Evolutionary conservation across 2,329 filamentous ascomycete genomes (phyloP).

Genomic region (Lecanicillium sp.): DNA sequence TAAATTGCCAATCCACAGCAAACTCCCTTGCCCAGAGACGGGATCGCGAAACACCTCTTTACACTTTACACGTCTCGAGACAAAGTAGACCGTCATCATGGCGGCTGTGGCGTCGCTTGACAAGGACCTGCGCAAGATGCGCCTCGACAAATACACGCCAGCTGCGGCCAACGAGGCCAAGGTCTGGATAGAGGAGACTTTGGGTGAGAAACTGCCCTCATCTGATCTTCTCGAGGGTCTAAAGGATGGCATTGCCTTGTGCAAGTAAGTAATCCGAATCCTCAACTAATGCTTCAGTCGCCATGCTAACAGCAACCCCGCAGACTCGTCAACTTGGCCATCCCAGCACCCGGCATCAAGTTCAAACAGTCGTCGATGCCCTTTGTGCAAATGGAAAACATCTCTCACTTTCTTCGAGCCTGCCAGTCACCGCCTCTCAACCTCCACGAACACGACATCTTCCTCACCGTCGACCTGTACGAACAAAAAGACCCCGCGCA

Average conservation of each 20-base stretch:
- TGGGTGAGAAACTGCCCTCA: conserved; percentile 64
- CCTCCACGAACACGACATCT: conserved; percentile 88
- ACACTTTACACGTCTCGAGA: too few relatives aligned
- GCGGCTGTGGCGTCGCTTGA: conserved; percentile 90
- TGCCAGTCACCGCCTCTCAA: conserved; percentile 79
- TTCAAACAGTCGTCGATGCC: conserved; percentile 93
- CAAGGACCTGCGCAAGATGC: conserved; percentile 89
- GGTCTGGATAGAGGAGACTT: conserved; percentile 73
- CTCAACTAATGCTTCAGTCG: too few relatives aligned
- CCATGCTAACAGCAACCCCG: conserved; percentile 8
- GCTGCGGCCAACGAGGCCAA: conserved; percentile 79
- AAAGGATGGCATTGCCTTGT: conserved; percentile 86
- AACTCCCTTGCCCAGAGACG: too few relatives aligned
- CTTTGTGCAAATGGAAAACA: conserved; percentile 99
- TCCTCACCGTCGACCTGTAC: conserved; percentile 93
- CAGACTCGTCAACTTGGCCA: conserved; percentile 74
- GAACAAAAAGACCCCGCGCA: conserved; percentile 94
- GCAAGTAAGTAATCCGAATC: conserved; percentile 56
- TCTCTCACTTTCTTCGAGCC: conserved; percentile 86
- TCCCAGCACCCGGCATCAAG: conserved; percentile 70
- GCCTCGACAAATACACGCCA: conserved; percentile 87
- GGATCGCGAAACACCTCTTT: too few relatives aligned
- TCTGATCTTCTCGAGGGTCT: conserved; percentile 76
- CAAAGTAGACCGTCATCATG: conserved; percentile 58
- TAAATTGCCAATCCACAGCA: too few relatives aligned